Percentiles rank a stretch among this genome's conserved stretches.
Evolutionary conservation across 306 rosid genomes (phyloP).

Genomic region (Acacia acuminata): DNA sequence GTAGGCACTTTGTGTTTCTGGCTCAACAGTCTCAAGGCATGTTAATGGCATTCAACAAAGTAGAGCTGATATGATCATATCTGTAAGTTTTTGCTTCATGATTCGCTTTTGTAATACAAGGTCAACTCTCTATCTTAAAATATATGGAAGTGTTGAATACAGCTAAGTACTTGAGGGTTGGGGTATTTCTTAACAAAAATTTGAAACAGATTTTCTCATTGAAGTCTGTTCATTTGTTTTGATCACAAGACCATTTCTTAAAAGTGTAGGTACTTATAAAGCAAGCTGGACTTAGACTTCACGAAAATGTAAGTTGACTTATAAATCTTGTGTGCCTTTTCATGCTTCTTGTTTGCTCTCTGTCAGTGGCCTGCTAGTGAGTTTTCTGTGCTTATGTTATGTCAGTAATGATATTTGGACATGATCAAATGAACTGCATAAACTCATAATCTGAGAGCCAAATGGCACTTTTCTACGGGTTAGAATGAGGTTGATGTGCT

Average conservation of each 20-base stretch:
- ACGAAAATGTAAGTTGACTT: constrained; percentile 64
- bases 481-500: background rate
- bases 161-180: background rate
- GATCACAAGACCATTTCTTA: constrained; percentile 29
- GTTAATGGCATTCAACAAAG: constrained; percentile 62
- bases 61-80: constrained; percentile 80
- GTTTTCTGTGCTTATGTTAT: constrained; percentile 21
- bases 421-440: background rate
- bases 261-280: constrained; percentile 73
- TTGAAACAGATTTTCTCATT: constrained; percentile 12
- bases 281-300: constrained; percentile 85
- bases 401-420: constrained; percentile 10
- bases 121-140: constrained; percentile 9
- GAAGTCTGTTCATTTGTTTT: constrained; percentile 27
- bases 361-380: constrained; percentile 17
- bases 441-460: background rate
- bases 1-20: constrained; percentile 80
- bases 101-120: constrained; percentile 13
- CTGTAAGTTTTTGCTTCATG: constrained; percentile 54
- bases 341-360: constrained; percentile 29
- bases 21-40: constrained; percentile 39
- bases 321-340: constrained; percentile 1
- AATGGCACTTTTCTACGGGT: background rate
- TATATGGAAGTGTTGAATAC: constrained; percentile 1
- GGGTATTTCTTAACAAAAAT: background rate